Percentiles rank a stretch among this genome's conserved stretches.
These are phyloP conservation scores for Fusarium sp. DNA, from an alignment of 2,329 filamentous ascomycete genomes.

Conservation along the genomic window DNA sequence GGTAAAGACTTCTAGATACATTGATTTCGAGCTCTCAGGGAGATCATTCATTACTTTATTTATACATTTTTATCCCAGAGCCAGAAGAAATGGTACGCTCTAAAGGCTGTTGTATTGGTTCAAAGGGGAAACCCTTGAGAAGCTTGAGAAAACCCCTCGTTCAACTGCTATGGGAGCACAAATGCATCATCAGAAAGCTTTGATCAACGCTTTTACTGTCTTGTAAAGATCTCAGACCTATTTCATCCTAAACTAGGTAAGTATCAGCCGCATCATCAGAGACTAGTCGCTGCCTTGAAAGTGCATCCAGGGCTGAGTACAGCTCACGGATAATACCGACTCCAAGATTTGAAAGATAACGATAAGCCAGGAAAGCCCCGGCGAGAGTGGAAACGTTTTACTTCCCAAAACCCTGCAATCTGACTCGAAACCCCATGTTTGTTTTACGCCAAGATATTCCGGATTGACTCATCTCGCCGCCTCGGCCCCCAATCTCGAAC, in stretches of 20 bases:
- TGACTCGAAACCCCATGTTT: not conserved
- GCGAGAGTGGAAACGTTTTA: not conserved
- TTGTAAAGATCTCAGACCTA: not conserved
- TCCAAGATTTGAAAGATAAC: not conserved
- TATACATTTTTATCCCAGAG: not conserved
- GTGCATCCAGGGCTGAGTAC: not conserved
- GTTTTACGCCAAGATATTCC: not conserved
- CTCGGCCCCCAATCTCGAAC: not conserved
- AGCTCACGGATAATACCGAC: not conserved
- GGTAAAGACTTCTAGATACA: not conserved
- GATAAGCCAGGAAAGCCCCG: not conserved
- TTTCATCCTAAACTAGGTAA: not conserved
- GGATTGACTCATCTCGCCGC: not conserved
- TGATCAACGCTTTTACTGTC: not conserved
- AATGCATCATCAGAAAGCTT: no score
- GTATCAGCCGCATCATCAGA: not conserved
- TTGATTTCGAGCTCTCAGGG: accelerated
- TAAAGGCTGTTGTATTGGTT: not conserved
- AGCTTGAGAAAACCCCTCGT: not conserved
- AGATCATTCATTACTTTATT: not conserved
- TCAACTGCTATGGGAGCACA: not conserved
- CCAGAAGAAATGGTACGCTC: not conserved
- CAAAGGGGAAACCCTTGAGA: not conserved
- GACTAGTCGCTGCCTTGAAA: not conserved
- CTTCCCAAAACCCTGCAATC: not conserved